phyloP scores from a whole-genome alignment of 78 protist species.

The Bodo saltans region DNA sequence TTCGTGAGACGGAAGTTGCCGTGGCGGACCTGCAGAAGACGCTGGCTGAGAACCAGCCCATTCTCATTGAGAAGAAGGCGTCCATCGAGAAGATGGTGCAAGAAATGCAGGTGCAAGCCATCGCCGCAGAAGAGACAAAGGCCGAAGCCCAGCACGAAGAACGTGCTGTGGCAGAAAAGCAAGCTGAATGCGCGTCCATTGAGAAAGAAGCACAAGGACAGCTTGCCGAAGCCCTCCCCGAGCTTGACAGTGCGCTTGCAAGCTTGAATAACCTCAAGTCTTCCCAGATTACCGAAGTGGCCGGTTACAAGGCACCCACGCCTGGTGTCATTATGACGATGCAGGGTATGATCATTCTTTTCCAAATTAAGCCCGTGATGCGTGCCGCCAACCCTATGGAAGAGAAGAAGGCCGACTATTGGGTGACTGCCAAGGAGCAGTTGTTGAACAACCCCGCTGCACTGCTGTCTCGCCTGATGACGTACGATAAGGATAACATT shows the following conservation, averaged over 20 bases:
- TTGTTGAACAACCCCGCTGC: conserved; percentile 38
- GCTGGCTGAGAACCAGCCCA: conserved; percentile 64
- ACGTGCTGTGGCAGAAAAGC: conserved; percentile 46
- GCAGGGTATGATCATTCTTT: conserved; percentile 72
- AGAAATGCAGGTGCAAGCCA: conserved; percentile 49
- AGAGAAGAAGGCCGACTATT: conserved; percentile 48
- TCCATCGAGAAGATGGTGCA: conserved; percentile 53
- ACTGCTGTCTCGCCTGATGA: conserved; percentile 40
- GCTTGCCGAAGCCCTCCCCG: conserved; percentile 80
- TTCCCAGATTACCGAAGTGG: conserved; percentile 60
- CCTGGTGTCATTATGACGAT: conserved; percentile 63
- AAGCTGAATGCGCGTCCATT: conserved; percentile 42
- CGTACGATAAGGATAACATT: conserved; percentile 67
- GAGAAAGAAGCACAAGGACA: conserved; percentile 57
- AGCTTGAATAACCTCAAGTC: conserved; percentile 49
- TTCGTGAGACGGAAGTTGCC: conserved; percentile 33
- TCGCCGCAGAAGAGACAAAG: conserved; percentile 41
- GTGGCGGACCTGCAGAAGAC: conserved; percentile 52
- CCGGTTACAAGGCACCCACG: conserved; percentile 55
- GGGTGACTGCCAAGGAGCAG: conserved; percentile 57
- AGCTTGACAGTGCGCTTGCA: conserved; percentile 62
- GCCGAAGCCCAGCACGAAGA: conserved; percentile 50
- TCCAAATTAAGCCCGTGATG: conserved; percentile 12
- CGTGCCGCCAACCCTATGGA: conserved; percentile 24
- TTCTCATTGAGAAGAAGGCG: conserved; percentile 32